Conservation (phyloP, 169 alveolate genomes). For the Cryptosporidium viatorum region DNA sequence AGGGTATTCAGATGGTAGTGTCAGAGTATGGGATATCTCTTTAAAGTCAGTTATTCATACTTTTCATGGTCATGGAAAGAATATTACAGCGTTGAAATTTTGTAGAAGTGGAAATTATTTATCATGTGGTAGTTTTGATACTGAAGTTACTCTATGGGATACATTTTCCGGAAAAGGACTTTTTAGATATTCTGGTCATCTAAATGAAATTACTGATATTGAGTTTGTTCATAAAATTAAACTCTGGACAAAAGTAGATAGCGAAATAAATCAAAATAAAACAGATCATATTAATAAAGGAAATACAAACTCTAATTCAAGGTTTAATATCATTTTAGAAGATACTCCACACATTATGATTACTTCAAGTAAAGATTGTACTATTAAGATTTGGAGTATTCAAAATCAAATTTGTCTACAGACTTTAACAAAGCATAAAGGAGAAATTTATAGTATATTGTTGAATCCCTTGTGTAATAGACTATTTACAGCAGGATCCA, state of each 20-base stretch:
- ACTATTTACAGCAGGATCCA: slow-evolving; percentile 72
- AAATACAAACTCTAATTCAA: not conserved
- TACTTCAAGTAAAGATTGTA: slow-evolving; percentile 87
- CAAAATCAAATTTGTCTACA: slow-evolving; percentile 86
- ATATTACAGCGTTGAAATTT: slow-evolving; percentile 78
- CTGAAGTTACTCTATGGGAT: slow-evolving; percentile 89
- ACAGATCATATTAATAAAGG: not conserved
- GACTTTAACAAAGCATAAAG: slow-evolving; percentile 85
- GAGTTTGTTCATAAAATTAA: slow-evolving; percentile 22
- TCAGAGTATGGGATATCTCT: slow-evolving; percentile 82
- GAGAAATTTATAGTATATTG: slow-evolving; percentile 78
- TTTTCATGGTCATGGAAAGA: slow-evolving; percentile 83
- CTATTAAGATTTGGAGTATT: slow-evolving; percentile 88
- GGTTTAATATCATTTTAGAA: slow-evolving; percentile 37
- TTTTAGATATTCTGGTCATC: slow-evolving; percentile 85
- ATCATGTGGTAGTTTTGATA: slow-evolving; percentile 87
- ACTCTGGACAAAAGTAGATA: slow-evolving; percentile 37
- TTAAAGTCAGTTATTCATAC: slow-evolving; percentile 76
- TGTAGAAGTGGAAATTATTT: slow-evolving; percentile 78
- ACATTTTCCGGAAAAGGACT: slow-evolving; percentile 84
- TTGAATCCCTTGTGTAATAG: slow-evolving; percentile 56
- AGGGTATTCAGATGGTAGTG: slow-evolving; percentile 86
- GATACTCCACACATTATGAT: slow-evolving; percentile 78
- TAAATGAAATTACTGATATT: slow-evolving; percentile 84
- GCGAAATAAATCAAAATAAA: not conserved